Conservation (phyloP, 1,139 yeast species). For the Kazachstania sp. region DNA sequence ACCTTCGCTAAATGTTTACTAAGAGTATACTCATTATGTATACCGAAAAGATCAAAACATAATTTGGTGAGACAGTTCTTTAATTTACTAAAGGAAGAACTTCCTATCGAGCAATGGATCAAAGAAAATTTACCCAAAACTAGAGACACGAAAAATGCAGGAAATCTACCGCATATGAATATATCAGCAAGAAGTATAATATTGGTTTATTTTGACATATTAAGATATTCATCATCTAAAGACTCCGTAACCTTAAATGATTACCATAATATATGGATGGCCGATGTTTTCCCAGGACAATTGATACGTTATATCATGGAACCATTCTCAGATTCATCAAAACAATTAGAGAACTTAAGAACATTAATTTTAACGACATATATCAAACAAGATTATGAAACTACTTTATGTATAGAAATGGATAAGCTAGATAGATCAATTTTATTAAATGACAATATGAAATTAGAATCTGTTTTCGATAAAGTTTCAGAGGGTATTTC, state of each 20-base stretch:
- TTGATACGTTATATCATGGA: conserved; percentile 5
- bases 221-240: conserved; percentile 10
- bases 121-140: conserved; percentile 1
- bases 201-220: conserved; percentile 17
- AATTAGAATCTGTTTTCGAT: conserved; percentile 7
- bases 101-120: conserved; percentile 18
- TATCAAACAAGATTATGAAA: neutral
- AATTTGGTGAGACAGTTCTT: conserved; percentile 3
- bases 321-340: conserved; percentile 13
- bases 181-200: conserved; percentile 15
- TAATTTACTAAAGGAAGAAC: conserved; percentile 8
- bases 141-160: neutral
- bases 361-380: conserved; percentile 11
- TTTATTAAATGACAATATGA: conserved; percentile 4
- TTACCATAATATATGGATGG: conserved; percentile 10
- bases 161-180: neutral
- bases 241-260: conserved; percentile 7
- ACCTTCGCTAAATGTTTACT: conserved; percentile 19
- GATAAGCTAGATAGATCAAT: conserved; percentile 12
- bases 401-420: conserved; percentile 8
- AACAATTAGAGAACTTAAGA: conserved; percentile 22
- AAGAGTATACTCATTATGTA: conserved; percentile 16
- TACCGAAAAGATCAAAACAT: neutral
- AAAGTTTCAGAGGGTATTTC: conserved; percentile 13
- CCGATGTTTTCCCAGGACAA: conserved; percentile 5